Base-by-base conservation (phyloP, 2,329 filamentous ascomycete species). In the Polychaeton citri region DNA sequence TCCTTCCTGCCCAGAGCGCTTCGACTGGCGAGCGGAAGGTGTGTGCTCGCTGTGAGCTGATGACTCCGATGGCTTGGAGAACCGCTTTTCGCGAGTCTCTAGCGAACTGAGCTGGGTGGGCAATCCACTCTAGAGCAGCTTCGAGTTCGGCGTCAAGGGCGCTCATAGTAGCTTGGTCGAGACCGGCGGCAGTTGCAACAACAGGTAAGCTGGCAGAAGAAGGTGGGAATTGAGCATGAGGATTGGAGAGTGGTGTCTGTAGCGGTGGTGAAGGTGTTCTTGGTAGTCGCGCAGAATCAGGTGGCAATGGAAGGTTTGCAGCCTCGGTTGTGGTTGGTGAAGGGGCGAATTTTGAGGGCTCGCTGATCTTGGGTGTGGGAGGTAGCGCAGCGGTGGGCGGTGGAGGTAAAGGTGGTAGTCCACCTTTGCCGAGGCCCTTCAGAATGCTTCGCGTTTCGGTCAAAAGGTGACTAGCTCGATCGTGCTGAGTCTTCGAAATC, bases 41-140 rank as follows among this genome's bases (percentile, higher is more conserved):
- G 55, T 88, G 94, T 8, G 81, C 87, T 32, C 90, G 74, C 61
- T 98, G 90, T 5, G 83, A 92, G 52, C 83, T 90, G 49, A 98
- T 95, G 42, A 96, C 87, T 5, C 90, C 88, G 46, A 98, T 96
- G 12, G 87, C 85, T 59, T 98, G 90, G 17, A 98, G 69, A 2
- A 98, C 87, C 4, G 88, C 85, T 65, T 98, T 98, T 51, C 90
- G 79, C 39, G 83, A 90, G 57, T 98, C 90, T 24, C 90, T 77
- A 6, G 82, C 80, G 55, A 98, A 98, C 2, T 96, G 84, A 2
- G 87, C 87, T 2, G 90, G 90, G 53, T 98, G 90, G 54, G 81
- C 86, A 59, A 98, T 96, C 90, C 90, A 98, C 61, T 98, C 90
- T 12, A 98, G 66, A 34, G 82, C 84, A 21, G 82, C 75, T 56